Base-by-base conservation (phyloP, 306 rosid genomes). In the Hippophae gyantsensis region DNA sequence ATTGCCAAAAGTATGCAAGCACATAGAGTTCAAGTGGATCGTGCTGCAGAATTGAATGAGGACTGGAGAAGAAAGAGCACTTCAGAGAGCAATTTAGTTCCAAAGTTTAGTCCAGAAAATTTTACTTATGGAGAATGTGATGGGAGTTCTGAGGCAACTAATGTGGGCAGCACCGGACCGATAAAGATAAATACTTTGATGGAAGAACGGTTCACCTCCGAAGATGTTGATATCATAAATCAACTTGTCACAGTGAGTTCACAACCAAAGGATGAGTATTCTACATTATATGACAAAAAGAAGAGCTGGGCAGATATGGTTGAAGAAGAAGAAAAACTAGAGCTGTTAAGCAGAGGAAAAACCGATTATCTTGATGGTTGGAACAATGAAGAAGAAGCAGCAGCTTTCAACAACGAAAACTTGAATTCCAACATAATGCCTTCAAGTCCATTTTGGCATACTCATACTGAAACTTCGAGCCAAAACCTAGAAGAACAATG, bases 271-370 rank as follows among this genome's bases (percentile, higher is more conserved):
- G 23, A 52, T 6, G 27, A 53, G 38, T 62, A 82, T 60, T 68
- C 73, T 32, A 65, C 65, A 48, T 51, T 27, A 52, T 58, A 32
- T 9, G 60, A 50, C 42, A 55, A 56, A 12, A 80, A 81, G 86
- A 92, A 85, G 70, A 88, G 99, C 47, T 92, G 99, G 99, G 99
- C 99, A 57, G 99, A 92, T 58, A 75, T 88, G 73, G 95, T 61
- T 10, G 96, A 92, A 79, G 99, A 90, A 78, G 97, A 86, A 53
- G 93, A 76, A 40, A 18, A 67, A 7, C 67, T 57, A 6, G 38
- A 32, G 38, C 41, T 78, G 42, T 61, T 63, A 38, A 38, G 60
- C 10, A 75, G 65, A 65, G 47, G 54, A 54, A 60, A 54, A 56
- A 25, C 46, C 4, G 68, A 58, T 51, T 50, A 54, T 52, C 58